phyloP scores from a whole-genome alignment of 1,284 basidiomycete genomes.

The Acaromyces ingoldii region DNA sequence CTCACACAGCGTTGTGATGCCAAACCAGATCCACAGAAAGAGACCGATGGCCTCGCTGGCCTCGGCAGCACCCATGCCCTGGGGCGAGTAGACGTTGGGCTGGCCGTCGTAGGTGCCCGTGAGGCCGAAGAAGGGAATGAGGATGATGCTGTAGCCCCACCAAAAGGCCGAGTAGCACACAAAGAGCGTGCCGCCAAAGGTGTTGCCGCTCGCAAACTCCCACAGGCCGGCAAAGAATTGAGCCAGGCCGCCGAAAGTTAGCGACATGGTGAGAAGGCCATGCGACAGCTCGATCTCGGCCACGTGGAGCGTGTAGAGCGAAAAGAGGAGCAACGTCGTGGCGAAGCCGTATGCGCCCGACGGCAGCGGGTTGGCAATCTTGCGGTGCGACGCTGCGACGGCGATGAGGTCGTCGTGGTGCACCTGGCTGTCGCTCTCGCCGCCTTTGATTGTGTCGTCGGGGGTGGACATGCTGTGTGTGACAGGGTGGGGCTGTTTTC shows the following conservation, averaged over 20 bases:
- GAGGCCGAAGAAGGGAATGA: conserved; percentile 30
- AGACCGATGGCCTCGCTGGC: conserved; percentile 19
- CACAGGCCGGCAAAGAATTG: conserved; percentile 38
- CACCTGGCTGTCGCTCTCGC: conserved; percentile 19
- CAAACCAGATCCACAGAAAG: conserved; percentile 7
- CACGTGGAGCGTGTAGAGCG: conserved; percentile 28
- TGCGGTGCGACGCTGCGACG: conserved; percentile 22
- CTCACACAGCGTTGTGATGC: not conserved
- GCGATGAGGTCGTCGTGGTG: conserved; percentile 29
- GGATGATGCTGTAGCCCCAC: conserved; percentile 34
- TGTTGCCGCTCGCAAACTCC: conserved; percentile 38
- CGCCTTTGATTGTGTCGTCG: not conserved
- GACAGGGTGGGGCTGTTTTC: too few species aligned
- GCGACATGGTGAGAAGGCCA: conserved; percentile 10
- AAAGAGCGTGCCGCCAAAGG: conserved; percentile 29
- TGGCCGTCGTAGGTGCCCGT: conserved; percentile 24
- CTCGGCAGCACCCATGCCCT: conserved; percentile 14
- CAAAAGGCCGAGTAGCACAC: conserved; percentile 22
- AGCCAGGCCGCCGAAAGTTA: conserved; percentile 19
- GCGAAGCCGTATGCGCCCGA: conserved; percentile 21
- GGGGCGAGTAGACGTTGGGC: conserved; percentile 22
- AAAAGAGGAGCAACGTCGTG: conserved; percentile 24
- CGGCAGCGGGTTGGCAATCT: conserved; percentile 30
- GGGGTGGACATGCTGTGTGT: not conserved
- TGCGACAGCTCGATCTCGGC: conserved; percentile 23